phyloP scores from a whole-genome alignment of 805 yeast species.

The Metschnikowia continentalis region DNA sequence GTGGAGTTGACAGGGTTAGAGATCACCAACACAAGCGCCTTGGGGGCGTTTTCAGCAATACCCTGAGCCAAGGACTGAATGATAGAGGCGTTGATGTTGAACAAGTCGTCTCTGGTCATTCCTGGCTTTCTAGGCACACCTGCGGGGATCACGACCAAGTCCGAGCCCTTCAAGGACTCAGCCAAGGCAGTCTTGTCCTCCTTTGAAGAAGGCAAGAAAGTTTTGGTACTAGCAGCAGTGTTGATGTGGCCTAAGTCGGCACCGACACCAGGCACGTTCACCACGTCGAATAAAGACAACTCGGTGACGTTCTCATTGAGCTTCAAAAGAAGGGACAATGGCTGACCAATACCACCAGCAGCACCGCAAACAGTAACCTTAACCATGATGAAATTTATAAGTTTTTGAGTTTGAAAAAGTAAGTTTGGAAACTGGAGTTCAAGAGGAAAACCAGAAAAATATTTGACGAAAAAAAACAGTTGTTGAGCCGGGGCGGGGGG shows the following conservation, averaged over 20 bases:
- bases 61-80: slow-evolving; percentile 70
- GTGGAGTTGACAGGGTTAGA: slow-evolving; percentile 94
- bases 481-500: background rate
- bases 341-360: slow-evolving; percentile 94
- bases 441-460: background rate
- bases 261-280: slow-evolving; percentile 80
- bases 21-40: slow-evolving; percentile 74
- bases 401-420: background rate
- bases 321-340: slow-evolving; percentile 76
- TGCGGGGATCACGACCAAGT: slow-evolving; percentile 65
- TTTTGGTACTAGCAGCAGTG: slow-evolving; percentile 56
- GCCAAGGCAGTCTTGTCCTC: slow-evolving; percentile 46
- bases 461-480: background rate
- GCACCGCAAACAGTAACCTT: slow-evolving; percentile 90
- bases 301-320: slow-evolving; percentile 58
- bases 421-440: background rate
- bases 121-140: slow-evolving; percentile 95
- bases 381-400: slow-evolving; percentile 27
- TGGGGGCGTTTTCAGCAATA: slow-evolving; percentile 67
- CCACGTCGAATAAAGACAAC: slow-evolving; percentile 80
- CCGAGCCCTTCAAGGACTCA: slow-evolving; percentile 41
- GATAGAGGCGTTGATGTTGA: slow-evolving; percentile 79
- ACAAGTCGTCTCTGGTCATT: slow-evolving; percentile 88
- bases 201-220: slow-evolving; percentile 55
- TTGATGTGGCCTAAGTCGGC: slow-evolving; percentile 84